A percentile compares a stretch with the other conserved stretches of the same genome.
Evolutionary conservation across 345 rosid genomes (phyloP).

Genomic region (Syzygium aqueum): DNA sequence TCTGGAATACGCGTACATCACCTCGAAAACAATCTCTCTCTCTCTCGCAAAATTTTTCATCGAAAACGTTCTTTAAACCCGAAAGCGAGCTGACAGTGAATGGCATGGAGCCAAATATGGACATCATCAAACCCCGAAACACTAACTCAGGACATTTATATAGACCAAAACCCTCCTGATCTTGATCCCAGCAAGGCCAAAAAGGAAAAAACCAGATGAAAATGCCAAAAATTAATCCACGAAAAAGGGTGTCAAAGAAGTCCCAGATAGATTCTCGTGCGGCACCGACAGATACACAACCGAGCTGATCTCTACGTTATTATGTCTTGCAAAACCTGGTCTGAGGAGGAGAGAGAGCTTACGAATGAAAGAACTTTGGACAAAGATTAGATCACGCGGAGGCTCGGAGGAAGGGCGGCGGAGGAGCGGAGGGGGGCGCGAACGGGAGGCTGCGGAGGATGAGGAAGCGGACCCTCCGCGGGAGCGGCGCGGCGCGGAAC

Average conservation of each 20-base stretch:
- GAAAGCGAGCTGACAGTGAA: neutral
- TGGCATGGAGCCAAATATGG: neutral
- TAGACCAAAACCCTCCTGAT: neutral
- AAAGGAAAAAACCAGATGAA: neutral
- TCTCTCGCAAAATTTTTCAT: neutral
- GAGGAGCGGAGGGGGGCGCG: constrained; percentile 16
- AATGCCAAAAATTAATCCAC: neutral
- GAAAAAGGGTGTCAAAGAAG: neutral
- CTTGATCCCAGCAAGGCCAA: neutral
- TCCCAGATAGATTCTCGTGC: neutral
- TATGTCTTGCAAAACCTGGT: neutral
- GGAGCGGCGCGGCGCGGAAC: constrained; percentile 62
- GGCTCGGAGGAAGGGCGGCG: neutral
- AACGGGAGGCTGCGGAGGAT: constrained; percentile 69
- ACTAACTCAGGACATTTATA: neutral
- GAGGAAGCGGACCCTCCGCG: constrained; percentile 69
- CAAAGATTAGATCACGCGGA: neutral
- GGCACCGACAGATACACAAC: neutral
- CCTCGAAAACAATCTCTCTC: neutral
- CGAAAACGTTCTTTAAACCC: neutral
- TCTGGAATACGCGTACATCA: neutral
- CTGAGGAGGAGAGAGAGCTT: neutral
- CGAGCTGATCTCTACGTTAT: neutral
- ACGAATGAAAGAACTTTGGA: neutral
- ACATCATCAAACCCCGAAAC: neutral